Base-by-base conservation (phyloP, 163 green algal genomes). In the Scenedesmus sp. region DNA sequence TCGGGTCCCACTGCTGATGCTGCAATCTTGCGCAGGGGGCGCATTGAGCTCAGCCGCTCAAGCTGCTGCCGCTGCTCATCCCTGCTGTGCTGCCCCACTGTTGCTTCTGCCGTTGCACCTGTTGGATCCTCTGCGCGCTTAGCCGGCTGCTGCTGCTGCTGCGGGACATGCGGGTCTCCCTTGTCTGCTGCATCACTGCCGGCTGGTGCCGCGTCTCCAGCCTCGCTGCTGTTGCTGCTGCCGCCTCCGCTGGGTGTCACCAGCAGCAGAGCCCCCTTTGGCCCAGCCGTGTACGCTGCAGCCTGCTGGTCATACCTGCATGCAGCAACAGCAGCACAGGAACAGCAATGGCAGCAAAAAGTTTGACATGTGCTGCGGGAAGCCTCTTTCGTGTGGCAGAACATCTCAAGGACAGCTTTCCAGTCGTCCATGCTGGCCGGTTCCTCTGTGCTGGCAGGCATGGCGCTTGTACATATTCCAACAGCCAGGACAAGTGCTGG, bases 211-310 rank as follows among this genome's bases (percentile, higher is more conserved):
- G 79, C 26, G 79, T 40, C 79, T 12, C 43, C 79, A 16, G 40
- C 51, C 37, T 78, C 33, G 56, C 51, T 33, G 82, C 12, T 37
- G 51, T 7, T 79, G 56, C 53, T 44, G 40, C 30, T 72, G 82
- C 49, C 51, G 12, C 37, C 49, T 18, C 7, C 18, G 20, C 5
- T 68, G 43, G 37, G 37, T 40, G 33, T 51, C 33, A 90, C 72
- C 70, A 90, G 86, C 86, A 90, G 72, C 35, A 90, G 68, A 3
- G 86, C 86, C 1, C 86, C 86, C 6, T 4, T 26, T 1, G 86
- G 44, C 33, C 86, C 86, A 6, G 86, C 86, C 42, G 46, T 85
- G 49, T 76, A 81, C 7, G 20, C 26, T 22, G 44, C 42, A 49
- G 22, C 40, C 2, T 61, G 2, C 9, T 2, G 22, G 40, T 44